A percentile compares a stretch with the other conserved stretches of the same genome.
Evolutionary conservation across 2,329 filamentous ascomycete species (phyloP).

Genomic region (Thelonectria blattea): DNA sequence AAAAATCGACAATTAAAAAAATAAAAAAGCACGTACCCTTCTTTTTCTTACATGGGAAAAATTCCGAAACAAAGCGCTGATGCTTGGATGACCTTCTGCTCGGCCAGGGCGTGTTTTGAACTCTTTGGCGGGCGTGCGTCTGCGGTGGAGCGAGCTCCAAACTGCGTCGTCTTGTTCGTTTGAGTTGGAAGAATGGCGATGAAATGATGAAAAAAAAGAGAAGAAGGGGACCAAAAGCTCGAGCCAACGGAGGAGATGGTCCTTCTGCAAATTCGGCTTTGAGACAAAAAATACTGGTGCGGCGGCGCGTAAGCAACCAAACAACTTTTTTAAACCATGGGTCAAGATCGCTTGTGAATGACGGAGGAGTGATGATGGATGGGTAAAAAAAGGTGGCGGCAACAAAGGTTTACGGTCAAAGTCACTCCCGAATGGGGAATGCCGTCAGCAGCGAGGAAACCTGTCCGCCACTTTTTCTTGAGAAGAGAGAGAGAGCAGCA

Average conservation of each 20-base stretch:
- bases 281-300: background rate
- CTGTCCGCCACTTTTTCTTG: background rate
- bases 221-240: background rate
- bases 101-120: conserved; percentile 21
- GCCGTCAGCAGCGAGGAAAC: background rate
- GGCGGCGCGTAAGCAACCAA: background rate
- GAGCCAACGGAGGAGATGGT: conserved; percentile 1
- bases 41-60: background rate
- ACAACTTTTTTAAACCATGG: background rate
- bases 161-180: background rate
- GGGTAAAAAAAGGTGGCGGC: background rate
- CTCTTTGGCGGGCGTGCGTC: conserved; percentile 4
- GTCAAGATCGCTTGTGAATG: background rate
- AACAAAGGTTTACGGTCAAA: too few relatives aligned
- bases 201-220: too few relatives aligned
- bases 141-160: conserved; percentile 5
- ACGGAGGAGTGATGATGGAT: conserved; percentile 1
- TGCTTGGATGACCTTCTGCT: background rate
- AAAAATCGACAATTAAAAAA: background rate
- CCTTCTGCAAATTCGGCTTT: background rate
- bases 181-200: background rate
- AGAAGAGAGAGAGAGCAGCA: too few relatives aligned
- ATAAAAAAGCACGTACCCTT: conserved; percentile 22
- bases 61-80: conserved; percentile 17
- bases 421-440: background rate